Conservation (phyloP, 106 monocot species). For the Dendrobium officinale region DNA sequence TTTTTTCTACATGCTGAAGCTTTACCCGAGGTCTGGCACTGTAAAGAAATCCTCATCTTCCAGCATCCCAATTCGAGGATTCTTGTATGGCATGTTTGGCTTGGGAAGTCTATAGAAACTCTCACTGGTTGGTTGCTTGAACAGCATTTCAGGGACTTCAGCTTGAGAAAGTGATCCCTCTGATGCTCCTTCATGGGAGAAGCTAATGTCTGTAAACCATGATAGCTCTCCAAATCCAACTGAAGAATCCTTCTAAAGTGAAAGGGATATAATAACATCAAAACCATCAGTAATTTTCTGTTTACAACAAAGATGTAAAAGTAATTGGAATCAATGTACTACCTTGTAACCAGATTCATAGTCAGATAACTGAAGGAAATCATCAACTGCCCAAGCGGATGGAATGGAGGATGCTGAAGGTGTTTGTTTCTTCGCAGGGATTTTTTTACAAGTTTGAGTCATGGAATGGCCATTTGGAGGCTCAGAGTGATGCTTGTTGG, state of each 20-base stretch:
- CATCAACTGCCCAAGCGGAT: slow-evolving; percentile 73
- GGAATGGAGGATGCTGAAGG: slow-evolving; percentile 9
- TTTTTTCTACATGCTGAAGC: too few relatives aligned
- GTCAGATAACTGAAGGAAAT: slow-evolving; percentile 86
- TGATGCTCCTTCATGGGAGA: not conserved
- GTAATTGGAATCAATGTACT: not conserved
- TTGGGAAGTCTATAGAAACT: slow-evolving; percentile 16
- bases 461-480: slow-evolving; percentile 25
- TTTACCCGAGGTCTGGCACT: slow-evolving; percentile 91
- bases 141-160: slow-evolving; percentile 62
- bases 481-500: slow-evolving; percentile 9
- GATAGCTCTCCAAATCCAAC: slow-evolving; percentile 63
- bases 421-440: slow-evolving; percentile 8
- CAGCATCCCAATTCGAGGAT: slow-evolving; percentile 45
- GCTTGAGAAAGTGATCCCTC: slow-evolving; percentile 14
- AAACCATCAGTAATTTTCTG: not conserved
- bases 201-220: slow-evolving; percentile 67
- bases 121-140: slow-evolving; percentile 14
- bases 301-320: not conserved
- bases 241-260: slow-evolving; percentile 39
- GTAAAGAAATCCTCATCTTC: slow-evolving; percentile 81
- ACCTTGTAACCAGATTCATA: slow-evolving; percentile 75
- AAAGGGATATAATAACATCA: not conserved
- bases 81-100: slow-evolving; percentile 34
- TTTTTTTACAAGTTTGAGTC: not conserved